A percentile compares a stretch with the other conserved stretches of the same genome.
Evolutionary conservation across 345 rosid genomes (phyloP).

Genomic region (Streptanthus diversifolius): DNA sequence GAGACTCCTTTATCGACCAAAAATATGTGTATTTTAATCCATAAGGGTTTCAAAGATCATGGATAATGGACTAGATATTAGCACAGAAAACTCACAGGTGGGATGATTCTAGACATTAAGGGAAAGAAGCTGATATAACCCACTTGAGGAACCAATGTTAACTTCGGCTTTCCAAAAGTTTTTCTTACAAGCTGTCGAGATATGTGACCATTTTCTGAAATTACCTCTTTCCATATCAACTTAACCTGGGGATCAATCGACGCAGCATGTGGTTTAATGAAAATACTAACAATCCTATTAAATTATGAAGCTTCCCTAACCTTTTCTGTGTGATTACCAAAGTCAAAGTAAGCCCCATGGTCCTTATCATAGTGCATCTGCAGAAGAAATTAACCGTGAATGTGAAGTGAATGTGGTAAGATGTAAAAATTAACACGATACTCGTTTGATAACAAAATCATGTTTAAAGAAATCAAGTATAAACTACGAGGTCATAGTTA

Average conservation of each 20-base stretch:
- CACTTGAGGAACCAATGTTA: conserved; percentile 76
- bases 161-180: conserved; percentile 55
- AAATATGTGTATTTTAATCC: background rate
- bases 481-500: too few relatives aligned
- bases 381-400: background rate
- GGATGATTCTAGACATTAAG: conserved; percentile 77
- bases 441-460: too few relatives aligned
- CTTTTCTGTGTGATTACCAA: conserved; percentile 95
- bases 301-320: conserved; percentile 36
- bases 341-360: conserved; percentile 83
- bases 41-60: background rate
- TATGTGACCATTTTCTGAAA: conserved; percentile 45
- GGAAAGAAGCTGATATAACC: conserved; percentile 97
- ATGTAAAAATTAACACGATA: too few relatives aligned
- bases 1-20: conserved; percentile 52
- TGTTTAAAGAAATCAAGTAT: too few relatives aligned
- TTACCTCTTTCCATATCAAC: conserved; percentile 69
- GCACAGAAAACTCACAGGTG: conserved; percentile 60
- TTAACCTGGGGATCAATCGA: conserved; percentile 54
- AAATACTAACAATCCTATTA: conserved; percentile 9
- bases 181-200: conserved; percentile 74
- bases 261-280: background rate
- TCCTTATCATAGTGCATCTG: conserved; percentile 88
- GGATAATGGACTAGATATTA: background rate
- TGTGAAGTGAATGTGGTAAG: background rate